Evolutionary conservation across 2,329 filamentous ascomycete species (phyloP), one percentile per base, ranked within the genome.

Genomic region (Plenodomus tracheiphilus): DNA sequence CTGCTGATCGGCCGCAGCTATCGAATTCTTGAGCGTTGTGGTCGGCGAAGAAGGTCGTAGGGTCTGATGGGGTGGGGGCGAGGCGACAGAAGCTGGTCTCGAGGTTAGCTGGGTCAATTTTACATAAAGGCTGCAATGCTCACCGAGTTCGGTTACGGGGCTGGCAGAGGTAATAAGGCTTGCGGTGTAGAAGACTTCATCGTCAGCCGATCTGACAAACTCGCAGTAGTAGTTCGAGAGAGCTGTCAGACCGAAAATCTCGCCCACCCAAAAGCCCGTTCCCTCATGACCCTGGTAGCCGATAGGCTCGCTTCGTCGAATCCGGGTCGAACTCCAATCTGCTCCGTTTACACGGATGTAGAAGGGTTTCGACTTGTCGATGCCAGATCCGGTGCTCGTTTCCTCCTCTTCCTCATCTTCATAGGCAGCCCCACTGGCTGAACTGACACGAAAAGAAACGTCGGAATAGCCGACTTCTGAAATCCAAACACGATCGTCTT

Each of bases 331-430:
- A 65, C 88, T 88, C 89, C 89, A 93, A 52, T 85, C 81, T 9
- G 88, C 87, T 42, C 89, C 86, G 71, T 93, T 92, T 58, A 93
- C 83, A 55, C 85, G 81, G 46, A 92, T 87, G 67, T 85, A 91
- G 66, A 92, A 91, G 4, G 88, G 89, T 68, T 90, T 91, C 28
- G 82, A 80, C 52, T 78, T 80, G 69, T 90, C 86, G 45, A 88
- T 81, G 2, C 81, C 82, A 13, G 80, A 59, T 56, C 68, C 69
- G 19, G 57, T 66, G 53, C 51, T 77, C 65, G 49, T 72, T 65
- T 47, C 67, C 58, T 56, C 73, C 69, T 59, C 62, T 59, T 55
- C 56, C 72, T 62, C 55, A 62, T 56, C 64, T 43, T 70, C 66
- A 62, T 76, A 71, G 50, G 64, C 72, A 45, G 52, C 72, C 41